phyloP scores from a whole-genome alignment of 139 green algal species.

The Nannochloris sp. region DNA sequence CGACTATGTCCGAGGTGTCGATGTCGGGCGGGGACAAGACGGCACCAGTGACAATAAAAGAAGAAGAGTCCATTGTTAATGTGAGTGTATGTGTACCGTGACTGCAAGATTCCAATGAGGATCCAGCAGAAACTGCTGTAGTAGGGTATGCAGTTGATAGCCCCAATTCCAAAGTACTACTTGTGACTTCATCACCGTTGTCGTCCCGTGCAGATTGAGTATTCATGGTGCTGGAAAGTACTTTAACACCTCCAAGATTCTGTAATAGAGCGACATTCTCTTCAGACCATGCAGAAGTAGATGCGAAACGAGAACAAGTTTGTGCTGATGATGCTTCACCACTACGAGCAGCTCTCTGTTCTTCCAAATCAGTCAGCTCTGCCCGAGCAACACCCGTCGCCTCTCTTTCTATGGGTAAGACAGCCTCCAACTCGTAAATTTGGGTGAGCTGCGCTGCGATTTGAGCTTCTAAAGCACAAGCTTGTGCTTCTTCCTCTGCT shows the following conservation, averaged over 20 bases:
- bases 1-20: constrained; percentile 14
- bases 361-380: constrained; percentile 15
- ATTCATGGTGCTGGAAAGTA: too few species aligned
- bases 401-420: constrained; percentile 13
- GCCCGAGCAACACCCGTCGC: constrained; percentile 5
- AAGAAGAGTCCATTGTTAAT: background rate
- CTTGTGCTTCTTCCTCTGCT: constrained; percentile 1
- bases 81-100: background rate
- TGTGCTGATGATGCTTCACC: background rate
- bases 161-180: constrained; percentile 3
- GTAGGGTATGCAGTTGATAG: constrained; percentile 11
- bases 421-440: constrained; percentile 13
- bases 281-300: constrained; percentile 9
- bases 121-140: background rate
- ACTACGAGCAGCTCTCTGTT: background rate
- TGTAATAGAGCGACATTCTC: constrained; percentile 6
- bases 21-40: constrained; percentile 17
- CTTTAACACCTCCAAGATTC: constrained; percentile 11
- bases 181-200: background rate
- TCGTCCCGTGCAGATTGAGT: background rate
- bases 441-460: constrained; percentile 4
- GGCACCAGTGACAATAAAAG: background rate
- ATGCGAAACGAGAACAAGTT: constrained; percentile 7
- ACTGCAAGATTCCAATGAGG: background rate
- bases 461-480: constrained; percentile 7